These are phyloP conservation scores for Hypoxylon sp. DNA, from an alignment of 2,329 filamentous ascomycete genomes.

Conservation along the genomic window DNA sequence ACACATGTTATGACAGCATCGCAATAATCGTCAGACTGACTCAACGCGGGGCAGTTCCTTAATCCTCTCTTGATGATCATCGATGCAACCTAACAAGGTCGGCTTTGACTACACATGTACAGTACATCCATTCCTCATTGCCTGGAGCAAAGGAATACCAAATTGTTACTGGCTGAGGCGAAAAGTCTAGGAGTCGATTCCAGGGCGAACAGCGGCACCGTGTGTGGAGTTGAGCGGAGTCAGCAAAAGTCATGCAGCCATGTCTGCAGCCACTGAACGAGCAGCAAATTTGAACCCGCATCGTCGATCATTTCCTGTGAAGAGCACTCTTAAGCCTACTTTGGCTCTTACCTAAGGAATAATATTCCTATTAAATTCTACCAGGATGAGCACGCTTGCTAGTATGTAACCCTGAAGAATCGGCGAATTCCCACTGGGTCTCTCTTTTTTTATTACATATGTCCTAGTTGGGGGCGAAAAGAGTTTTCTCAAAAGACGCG, in stretches of 20 bases:
- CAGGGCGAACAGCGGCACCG: constrained; percentile 39
- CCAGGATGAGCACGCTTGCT: constrained; percentile 24
- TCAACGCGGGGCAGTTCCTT: constrained; percentile 41
- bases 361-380: constrained; percentile 35
- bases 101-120: constrained; percentile 22
- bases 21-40: constrained; percentile 26
- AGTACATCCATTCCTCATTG: constrained; percentile 32
- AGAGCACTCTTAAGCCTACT: constrained; percentile 23
- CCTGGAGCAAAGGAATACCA: constrained; percentile 33
- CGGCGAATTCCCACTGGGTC: constrained; percentile 26
- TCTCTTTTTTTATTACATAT: constrained; percentile 2
- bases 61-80: constrained; percentile 40
- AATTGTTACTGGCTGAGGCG: constrained; percentile 39
- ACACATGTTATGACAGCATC: constrained; percentile 25
- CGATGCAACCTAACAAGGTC: constrained; percentile 39
- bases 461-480: constrained; percentile 20
- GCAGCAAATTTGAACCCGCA: constrained; percentile 44
- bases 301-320: constrained; percentile 43
- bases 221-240: constrained; percentile 45
- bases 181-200: constrained; percentile 30
- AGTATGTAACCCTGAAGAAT: constrained; percentile 8
- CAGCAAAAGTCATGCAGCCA: constrained; percentile 49
- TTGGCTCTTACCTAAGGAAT: constrained; percentile 37
- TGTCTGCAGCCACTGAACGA: constrained; percentile 41
- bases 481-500: background rate